These are phyloP conservation scores for Sugiyamaella americana DNA, from an alignment of 805 yeast genomes.

Conservation along the genomic window DNA sequence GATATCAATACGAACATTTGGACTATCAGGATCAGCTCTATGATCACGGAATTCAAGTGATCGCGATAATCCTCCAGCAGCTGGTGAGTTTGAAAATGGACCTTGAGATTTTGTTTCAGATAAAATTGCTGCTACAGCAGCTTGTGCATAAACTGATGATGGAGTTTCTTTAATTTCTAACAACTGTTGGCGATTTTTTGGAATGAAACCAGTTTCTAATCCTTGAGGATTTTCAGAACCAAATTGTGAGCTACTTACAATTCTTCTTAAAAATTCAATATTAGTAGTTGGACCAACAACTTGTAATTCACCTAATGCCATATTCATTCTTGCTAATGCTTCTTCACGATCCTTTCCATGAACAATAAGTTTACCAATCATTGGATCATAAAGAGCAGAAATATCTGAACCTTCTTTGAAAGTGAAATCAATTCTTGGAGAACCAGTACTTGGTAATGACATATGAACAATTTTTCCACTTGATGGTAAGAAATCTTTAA, in stretches of 20 bases:
- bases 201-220: conserved; percentile 30
- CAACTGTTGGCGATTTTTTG: conserved; percentile 23
- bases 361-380: conserved; percentile 32
- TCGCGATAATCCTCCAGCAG: conserved; percentile 13
- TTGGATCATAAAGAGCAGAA: conserved; percentile 30
- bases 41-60: conserved; percentile 12
- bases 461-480: conserved; percentile 28
- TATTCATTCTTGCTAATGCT: conserved; percentile 26
- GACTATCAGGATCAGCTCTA: neutral
- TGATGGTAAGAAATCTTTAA: conserved; percentile 28
- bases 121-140: conserved; percentile 25
- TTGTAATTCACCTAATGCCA: conserved; percentile 27
- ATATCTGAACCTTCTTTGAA: conserved; percentile 26
- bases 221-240: conserved; percentile 26
- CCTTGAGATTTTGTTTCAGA: conserved; percentile 4
- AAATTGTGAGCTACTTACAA: conserved; percentile 23
- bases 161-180: conserved; percentile 16
- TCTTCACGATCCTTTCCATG: conserved; percentile 25
- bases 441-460: conserved; percentile 22
- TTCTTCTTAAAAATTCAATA: conserved; percentile 29
- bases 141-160: conserved; percentile 26
- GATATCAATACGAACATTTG: neutral
- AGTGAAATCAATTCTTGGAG: conserved; percentile 29
- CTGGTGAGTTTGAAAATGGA: conserved; percentile 2
- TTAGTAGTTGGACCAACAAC: conserved; percentile 31